phyloP scores from a whole-genome alignment of 148 eudicot genomes.

The Diospyros lotus region DNA sequence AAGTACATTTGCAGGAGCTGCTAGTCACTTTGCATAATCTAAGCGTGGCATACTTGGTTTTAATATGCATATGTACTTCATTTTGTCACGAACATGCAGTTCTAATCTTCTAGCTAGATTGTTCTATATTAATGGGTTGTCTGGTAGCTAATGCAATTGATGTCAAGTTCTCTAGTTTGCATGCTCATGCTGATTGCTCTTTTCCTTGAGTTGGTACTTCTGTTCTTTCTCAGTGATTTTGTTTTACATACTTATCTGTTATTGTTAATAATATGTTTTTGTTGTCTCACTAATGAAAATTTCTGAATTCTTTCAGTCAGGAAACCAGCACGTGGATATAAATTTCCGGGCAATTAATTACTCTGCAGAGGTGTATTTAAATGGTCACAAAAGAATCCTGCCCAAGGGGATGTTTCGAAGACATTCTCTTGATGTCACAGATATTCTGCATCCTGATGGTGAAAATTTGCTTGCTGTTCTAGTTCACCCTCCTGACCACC shows the following conservation, averaged over 20 bases:
- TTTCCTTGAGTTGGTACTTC: neutral
- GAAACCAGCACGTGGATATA: constrained; percentile 71
- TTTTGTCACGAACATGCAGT: neutral
- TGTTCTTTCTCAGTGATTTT: neutral
- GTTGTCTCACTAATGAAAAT: neutral
- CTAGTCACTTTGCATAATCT: neutral
- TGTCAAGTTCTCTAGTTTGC: constrained; percentile 3
- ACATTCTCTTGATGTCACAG: constrained; percentile 78
- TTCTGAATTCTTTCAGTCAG: constrained; percentile 36
- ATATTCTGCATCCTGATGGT: constrained; percentile 63
- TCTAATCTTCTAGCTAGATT: constrained; percentile 6
- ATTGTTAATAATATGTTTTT: neutral
- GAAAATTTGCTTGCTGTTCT: constrained; percentile 85
- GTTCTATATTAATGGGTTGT: neutral
- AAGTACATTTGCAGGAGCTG: neutral
- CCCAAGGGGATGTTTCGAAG: constrained; percentile 98
- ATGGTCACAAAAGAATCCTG: constrained; percentile 74
- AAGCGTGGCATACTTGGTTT: neutral
- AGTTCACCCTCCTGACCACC: constrained; percentile 97
- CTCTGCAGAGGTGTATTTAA: constrained; percentile 84
- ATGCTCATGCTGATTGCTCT: neutral
- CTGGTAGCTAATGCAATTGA: neutral
- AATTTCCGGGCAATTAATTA: constrained; percentile 93
- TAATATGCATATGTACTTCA: neutral
- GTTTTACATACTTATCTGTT: neutral